A percentile compares a stretch with the other conserved stretches of the same genome.
Conservation (phyloP, 192 early-diverging fungal genomes). For the Pilaira anomala region DNA sequence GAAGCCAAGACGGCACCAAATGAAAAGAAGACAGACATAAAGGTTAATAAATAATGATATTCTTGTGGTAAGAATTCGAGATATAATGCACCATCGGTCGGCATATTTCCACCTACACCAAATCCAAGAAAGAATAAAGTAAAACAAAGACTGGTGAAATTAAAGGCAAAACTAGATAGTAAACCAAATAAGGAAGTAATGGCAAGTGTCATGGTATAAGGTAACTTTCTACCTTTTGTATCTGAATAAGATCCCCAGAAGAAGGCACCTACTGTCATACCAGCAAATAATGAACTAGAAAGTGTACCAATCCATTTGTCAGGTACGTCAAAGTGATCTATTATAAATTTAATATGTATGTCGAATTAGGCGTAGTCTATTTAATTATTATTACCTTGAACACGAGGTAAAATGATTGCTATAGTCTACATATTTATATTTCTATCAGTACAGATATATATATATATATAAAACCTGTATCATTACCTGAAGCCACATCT, state of each 20-base stretch:
- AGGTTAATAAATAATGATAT: slow-evolving; percentile 76
- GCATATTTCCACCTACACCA: slow-evolving; percentile 70
- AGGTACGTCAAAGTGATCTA: slow-evolving; percentile 63
- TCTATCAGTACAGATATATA: neutral
- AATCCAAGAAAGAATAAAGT: slow-evolving; percentile 68
- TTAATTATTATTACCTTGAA: slow-evolving; percentile 54
- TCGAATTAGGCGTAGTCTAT: neutral
- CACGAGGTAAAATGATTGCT: slow-evolving; percentile 68
- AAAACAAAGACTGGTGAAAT: slow-evolving; percentile 59
- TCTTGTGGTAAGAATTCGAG: slow-evolving; percentile 81
- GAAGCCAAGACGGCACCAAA: slow-evolving; percentile 75
- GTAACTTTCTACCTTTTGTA: slow-evolving; percentile 65
- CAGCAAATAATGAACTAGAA: slow-evolving; percentile 68
- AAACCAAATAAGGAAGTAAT: slow-evolving; percentile 71
- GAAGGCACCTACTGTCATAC: slow-evolving; percentile 80
- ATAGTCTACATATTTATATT: slow-evolving; percentile 53
- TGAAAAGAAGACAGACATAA: slow-evolving; percentile 84
- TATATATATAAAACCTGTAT: neutral
- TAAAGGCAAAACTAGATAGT: slow-evolving; percentile 62
- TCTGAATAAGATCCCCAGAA: slow-evolving; percentile 81
- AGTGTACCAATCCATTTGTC: slow-evolving; percentile 65
- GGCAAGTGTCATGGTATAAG: slow-evolving; percentile 74
- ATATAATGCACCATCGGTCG: slow-evolving; percentile 70
- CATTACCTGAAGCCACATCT: slow-evolving; percentile 62
- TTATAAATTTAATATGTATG: neutral